phyloP scores from a whole-genome alignment of 345 rosid genomes.

The Rhizophora mangle region DNA sequence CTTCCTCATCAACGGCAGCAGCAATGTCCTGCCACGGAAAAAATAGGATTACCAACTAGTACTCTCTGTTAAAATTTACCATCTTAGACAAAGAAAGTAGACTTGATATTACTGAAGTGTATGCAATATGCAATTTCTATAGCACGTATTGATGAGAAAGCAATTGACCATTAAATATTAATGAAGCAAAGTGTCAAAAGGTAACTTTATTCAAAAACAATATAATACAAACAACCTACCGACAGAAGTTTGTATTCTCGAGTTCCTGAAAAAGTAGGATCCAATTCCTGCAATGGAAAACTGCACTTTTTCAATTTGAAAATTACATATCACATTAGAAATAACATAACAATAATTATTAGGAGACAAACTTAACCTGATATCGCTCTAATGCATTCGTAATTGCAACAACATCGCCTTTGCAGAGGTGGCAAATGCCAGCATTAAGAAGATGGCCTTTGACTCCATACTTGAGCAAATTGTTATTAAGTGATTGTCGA shows the following conservation, averaged over 20 bases:
- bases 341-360: too few species aligned
- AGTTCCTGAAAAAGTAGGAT: conserved; percentile 24
- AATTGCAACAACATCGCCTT: conserved; percentile 22
- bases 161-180: not conserved
- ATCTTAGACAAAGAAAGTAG: not conserved
- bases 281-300: conserved; percentile 20
- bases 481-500: conserved; percentile 14
- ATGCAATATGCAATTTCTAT: too few species aligned
- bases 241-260: conserved; percentile 24
- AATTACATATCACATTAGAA: not conserved
- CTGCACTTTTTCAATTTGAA: not conserved
- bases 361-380: conserved; percentile 4
- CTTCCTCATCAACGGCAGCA: conserved; percentile 26
- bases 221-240: not conserved
- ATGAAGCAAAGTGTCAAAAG: not conserved
- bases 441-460: conserved; percentile 31
- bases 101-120: too few species aligned
- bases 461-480: conserved; percentile 29
- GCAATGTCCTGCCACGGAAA: conserved; percentile 25
- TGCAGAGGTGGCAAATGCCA: conserved; percentile 30
- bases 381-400: conserved; percentile 25
- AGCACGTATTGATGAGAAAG: not conserved
- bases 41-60: not conserved
- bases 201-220: not conserved
- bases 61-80: not conserved